phyloP scores from a whole-genome alignment of 495 filamentous ascomycete genomes.

The Poronia punctata region DNA sequence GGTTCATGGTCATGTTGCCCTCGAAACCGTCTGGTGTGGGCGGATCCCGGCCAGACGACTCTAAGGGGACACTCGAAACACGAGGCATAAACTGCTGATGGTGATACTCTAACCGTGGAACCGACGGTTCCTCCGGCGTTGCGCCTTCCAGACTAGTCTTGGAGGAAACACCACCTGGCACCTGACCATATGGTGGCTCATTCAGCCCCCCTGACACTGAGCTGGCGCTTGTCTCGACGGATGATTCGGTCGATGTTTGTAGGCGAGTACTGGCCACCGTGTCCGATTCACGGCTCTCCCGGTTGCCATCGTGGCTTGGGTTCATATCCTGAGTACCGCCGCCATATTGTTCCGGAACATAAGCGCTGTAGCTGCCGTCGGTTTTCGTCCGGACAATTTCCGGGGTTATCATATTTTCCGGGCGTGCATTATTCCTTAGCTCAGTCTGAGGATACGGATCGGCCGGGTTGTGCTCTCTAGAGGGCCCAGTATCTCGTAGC shows the following conservation, averaged over 20 bases:
- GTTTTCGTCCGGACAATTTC: conserved; percentile 3
- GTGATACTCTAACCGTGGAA: conserved; percentile 52
- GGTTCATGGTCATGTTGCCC: conserved; percentile 37
- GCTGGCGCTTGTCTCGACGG: conserved; percentile 42
- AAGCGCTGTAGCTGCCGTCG: conserved; percentile 10
- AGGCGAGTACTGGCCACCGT: conserved; percentile 40
- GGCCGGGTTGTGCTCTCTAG: conserved; percentile 4
- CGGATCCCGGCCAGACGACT: conserved; percentile 32
- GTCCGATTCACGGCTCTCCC: conserved; percentile 43
- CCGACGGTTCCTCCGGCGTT: conserved; percentile 27
- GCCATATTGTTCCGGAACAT: conserved; percentile 23
- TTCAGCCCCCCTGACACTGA: conserved; percentile 40
- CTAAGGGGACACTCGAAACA: conserved; percentile 29
- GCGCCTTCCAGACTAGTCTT: conserved; percentile 35
- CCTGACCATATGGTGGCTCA: conserved; percentile 34
- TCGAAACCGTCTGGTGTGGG: conserved; percentile 42
- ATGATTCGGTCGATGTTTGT: conserved; percentile 37
- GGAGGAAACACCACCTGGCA: conserved; percentile 30
- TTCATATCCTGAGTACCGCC: conserved; percentile 26
- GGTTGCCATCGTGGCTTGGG: conserved; percentile 27
- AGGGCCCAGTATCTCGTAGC: conserved; percentile 1
- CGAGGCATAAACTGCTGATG: conserved; percentile 41
- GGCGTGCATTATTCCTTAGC: conserved; percentile 24
- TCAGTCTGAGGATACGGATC: conserved; percentile 9
- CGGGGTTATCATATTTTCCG: conserved; percentile 15